A percentile compares a stretch with the other conserved stretches of the same genome.
Conservation (phyloP, 2,329 filamentous ascomycete genomes). For the Trichoderma atrobrunneum region DNA sequence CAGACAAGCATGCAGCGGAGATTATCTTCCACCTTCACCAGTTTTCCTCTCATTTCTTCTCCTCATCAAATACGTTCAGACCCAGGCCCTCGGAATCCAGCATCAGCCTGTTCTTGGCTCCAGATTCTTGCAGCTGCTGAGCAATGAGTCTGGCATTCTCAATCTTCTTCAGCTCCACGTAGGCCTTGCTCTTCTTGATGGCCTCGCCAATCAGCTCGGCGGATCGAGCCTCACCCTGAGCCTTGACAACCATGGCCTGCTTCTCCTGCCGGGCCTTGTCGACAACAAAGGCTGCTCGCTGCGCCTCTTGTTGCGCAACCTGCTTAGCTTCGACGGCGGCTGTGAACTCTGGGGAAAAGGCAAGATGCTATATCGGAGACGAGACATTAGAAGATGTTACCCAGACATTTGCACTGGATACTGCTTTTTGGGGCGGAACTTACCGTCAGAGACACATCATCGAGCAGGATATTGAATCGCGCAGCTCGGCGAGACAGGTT, state of each 20-base stretch:
- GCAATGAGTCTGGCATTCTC: conserved; percentile 93
- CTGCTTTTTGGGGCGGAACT: conserved; percentile 28
- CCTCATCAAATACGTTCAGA: conserved; percentile 71
- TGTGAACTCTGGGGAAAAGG: conserved; percentile 72
- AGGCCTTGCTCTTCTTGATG: conserved; percentile 98
- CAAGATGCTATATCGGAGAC: conserved; percentile 54
- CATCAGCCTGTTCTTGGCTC: conserved; percentile 89
- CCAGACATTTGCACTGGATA: background rate
- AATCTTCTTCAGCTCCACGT: conserved; percentile 95
- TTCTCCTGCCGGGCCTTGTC: conserved; percentile 99
- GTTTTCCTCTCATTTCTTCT: conserved; percentile 42
- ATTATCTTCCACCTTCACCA: conserved; percentile 32
- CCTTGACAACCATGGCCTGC: conserved; percentile 96
- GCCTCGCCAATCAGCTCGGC: conserved; percentile 97
- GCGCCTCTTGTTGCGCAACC: conserved; percentile 85
- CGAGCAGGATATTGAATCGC: conserved; percentile 94
- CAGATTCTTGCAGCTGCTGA: conserved; percentile 78
- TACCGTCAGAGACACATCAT: conserved; percentile 96
- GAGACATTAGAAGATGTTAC: background rate
- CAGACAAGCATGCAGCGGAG: conserved; percentile 47
- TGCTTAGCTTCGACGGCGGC: conserved; percentile 72
- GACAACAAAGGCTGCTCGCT: conserved; percentile 94
- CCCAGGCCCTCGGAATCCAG: conserved; percentile 88
- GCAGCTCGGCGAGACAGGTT: conserved; percentile 88
- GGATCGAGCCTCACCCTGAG: conserved; percentile 97